These are phyloP conservation scores for Phytophthora citrophthora DNA, from an alignment of 352 stramenopile genomes.

Conservation along the genomic window DNA sequence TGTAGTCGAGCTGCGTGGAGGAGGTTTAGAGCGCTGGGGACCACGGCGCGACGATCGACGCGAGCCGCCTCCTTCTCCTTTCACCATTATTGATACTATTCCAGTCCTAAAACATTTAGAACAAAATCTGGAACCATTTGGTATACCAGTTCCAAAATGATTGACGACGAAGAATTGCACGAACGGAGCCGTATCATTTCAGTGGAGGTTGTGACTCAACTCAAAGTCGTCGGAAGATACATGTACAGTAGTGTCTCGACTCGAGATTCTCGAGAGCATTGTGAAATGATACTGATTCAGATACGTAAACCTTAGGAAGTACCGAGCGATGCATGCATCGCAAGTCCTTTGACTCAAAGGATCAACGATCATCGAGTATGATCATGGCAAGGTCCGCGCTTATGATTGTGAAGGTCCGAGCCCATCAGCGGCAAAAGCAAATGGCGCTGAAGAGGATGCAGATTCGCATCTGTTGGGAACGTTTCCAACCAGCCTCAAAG, in stretches of 20 bases:
- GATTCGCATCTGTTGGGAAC: constrained; percentile 17
- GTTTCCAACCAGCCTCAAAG: background rate
- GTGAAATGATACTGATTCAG: background rate
- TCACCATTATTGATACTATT: too few relatives aligned
- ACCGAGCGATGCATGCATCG: background rate
- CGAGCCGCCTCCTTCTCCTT: background rate
- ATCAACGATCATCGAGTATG: background rate
- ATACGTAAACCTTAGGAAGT: background rate
- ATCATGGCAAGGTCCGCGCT: background rate
- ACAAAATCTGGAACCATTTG: too few relatives aligned
- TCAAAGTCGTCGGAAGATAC: too few relatives aligned
- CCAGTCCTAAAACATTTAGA: too few relatives aligned
- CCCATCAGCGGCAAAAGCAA: constrained; percentile 22
- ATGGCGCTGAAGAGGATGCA: constrained; percentile 22
- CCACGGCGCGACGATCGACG: constrained; percentile 9
- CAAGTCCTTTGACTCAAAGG: background rate
- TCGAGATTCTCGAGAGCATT: background rate
- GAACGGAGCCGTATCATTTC: too few relatives aligned
- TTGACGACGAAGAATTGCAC: too few relatives aligned
- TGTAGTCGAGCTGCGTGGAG: background rate
- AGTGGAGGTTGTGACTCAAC: too few relatives aligned
- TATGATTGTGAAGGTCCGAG: background rate
- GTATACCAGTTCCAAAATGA: too few relatives aligned
- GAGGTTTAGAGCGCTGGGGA: constrained; percentile 1
- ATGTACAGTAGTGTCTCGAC: too few relatives aligned